Base-by-base conservation (phyloP, 1,139 yeast genomes). In the Taiozyma onychis region DNA sequence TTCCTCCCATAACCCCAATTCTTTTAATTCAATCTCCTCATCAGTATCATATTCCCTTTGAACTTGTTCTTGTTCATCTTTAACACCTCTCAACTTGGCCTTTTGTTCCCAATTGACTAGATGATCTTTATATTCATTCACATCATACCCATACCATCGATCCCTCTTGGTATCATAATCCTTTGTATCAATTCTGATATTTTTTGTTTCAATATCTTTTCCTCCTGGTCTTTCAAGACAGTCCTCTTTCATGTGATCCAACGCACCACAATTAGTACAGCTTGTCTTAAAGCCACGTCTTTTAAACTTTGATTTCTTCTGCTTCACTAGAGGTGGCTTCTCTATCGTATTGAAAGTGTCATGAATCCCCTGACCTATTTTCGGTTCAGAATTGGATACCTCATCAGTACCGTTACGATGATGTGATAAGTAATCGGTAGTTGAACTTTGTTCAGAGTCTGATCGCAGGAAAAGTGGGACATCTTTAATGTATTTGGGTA, bases 101-200 rank as follows among this genome's bases (percentile, higher is more conserved):
- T 69, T 66, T 24, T 61, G 59, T 44, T 77, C 74, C 77, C 81
- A 76, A 48, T 71, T 68, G 42, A 68, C 67, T 8, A 81, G 64
- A 24, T 78, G 76, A n/a, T 68, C 65, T 45, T 73, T 74, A 72
- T 86, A 86, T 48, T 85, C 86, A 6, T 72, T 71, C 1, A 76
- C 71, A 51, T 83, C 84, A 61, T 78, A 84, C 0, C 95, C 95
- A 61, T 80, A 84, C 89, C 93, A 88, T 47, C 88, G 70, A 64
- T 88, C 95, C 51, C 95, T 69, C 56, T 85, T 85, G 18, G 82
- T 76, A 57, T 86, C 95, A 67, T 78, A 82, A 47, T 74, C 78
- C 6, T 76, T 75, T 49, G 58, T 71, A 52, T 68, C 75, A 57
- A 66, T 70, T 54, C 69, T 65, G n/a, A 59, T 59, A 6, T 60